A percentile compares a stretch with the other conserved stretches of the same genome.
phyloP scores from a whole-genome alignment of 371 early-diverging fungal species.

The Synchytrium microbalum region DNA sequence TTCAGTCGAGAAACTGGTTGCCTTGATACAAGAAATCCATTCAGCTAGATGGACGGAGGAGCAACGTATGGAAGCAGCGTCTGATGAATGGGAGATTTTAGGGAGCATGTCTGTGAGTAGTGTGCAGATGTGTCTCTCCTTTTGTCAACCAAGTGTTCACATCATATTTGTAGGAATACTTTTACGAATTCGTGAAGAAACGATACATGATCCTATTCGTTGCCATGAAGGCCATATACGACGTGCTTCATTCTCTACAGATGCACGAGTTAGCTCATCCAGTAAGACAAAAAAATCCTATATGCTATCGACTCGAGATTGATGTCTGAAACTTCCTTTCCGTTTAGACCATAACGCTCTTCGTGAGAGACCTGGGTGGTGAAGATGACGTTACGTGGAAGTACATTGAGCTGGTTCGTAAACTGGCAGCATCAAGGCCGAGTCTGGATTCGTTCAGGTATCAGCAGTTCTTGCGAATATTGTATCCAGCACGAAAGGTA shows the following conservation, averaged over 20 bases:
- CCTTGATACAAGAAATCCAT: constrained; percentile 36
- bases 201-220: constrained; percentile 34
- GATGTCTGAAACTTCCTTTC: background rate
- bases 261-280: constrained; percentile 15
- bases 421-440: constrained; percentile 23
- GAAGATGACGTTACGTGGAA: constrained; percentile 41
- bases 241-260: constrained; percentile 30
- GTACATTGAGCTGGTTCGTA: constrained; percentile 28
- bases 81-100: background rate
- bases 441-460: constrained; percentile 20
- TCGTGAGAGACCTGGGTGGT: constrained; percentile 30
- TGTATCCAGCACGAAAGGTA: constrained; percentile 38
- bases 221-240: constrained; percentile 33
- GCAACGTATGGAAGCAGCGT: constrained; percentile 18
- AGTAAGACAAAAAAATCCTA: constrained; percentile 3
- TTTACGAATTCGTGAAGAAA: constrained; percentile 32
- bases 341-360: constrained; percentile 21
- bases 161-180: constrained; percentile 30
- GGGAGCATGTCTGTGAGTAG: background rate
- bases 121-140: constrained; percentile 3
- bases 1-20: constrained; percentile 18
- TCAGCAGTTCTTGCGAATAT: constrained; percentile 24
- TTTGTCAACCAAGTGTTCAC: too few species aligned
- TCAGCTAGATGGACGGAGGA: constrained; percentile 30
- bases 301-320: background rate